phyloP scores from a whole-genome alignment of 768 basidiomycete genomes.

The Auricularia sp. region DNA sequence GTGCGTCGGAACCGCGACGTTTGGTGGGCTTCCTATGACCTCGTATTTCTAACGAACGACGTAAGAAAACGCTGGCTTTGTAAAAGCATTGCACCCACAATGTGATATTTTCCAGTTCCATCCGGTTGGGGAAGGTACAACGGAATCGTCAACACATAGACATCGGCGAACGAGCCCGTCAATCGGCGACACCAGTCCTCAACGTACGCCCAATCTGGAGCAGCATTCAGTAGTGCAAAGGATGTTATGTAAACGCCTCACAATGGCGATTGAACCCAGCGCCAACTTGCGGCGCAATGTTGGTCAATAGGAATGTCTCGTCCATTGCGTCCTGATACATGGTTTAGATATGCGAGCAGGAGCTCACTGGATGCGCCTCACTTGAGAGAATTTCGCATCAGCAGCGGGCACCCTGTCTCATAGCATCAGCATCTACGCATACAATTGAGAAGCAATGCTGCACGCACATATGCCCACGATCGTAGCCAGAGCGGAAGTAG shows the following conservation, averaged over 20 bases:
- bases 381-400: constrained; percentile 85
- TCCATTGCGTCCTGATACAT: constrained; percentile 70
- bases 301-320: constrained; percentile 89
- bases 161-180: constrained; percentile 81
- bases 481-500: constrained; percentile 89
- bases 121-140: constrained; percentile 86
- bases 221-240: background rate
- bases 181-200: constrained; percentile 92
- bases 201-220: constrained; percentile 87
- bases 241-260: constrained; percentile 26
- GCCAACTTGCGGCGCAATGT: constrained; percentile 97
- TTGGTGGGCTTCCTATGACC: constrained; percentile 88
- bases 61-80: background rate
- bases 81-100: constrained; percentile 47
- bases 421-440: background rate
- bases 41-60: constrained; percentile 60
- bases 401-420: constrained; percentile 81
- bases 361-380: constrained; percentile 16
- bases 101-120: constrained; percentile 87
- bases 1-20: constrained; percentile 89
- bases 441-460: background rate
- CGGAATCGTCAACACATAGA: constrained; percentile 95
- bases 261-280: constrained; percentile 97
- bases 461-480: constrained; percentile 90
- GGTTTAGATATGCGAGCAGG: too few species aligned